phyloP scores from a whole-genome alignment of 192 early-diverging fungal genomes.

The Dispira parvispora region DNA sequence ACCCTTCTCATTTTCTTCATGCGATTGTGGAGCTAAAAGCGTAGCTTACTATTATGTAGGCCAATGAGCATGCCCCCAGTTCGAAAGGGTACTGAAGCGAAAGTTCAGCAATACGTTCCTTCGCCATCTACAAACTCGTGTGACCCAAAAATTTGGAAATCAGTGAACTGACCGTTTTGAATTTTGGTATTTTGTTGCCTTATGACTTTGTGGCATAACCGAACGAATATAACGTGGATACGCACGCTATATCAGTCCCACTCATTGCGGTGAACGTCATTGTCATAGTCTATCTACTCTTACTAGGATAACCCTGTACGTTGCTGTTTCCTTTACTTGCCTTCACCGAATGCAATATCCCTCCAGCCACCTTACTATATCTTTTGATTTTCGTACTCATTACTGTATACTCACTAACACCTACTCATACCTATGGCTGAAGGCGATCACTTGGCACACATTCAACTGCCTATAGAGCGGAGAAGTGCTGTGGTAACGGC shows the following conservation, averaged over 20 bases:
- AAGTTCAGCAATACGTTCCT: no score
- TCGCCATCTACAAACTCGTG: not conserved
- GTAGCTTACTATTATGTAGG: not conserved
- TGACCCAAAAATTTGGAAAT: not conserved
- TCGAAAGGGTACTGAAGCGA: not conserved
- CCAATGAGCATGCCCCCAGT: not conserved
- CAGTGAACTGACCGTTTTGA: not conserved
- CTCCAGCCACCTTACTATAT: no score
- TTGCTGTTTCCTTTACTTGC: no score
- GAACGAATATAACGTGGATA: not conserved
- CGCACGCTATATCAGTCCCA: conserved; percentile 35
- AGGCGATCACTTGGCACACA: no score
- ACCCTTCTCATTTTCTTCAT: no score
- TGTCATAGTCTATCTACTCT: conserved; percentile 64
- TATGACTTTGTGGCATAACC: not conserved
- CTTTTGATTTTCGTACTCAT: no score
- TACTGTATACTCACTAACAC: no score
- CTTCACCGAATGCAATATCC: no score
- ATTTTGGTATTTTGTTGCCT: not conserved
- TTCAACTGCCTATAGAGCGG: no score
- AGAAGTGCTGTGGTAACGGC: no score
- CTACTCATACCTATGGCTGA: no score
- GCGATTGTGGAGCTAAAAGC: not conserved
- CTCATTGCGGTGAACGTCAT: conserved; percentile 63
- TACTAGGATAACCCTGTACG: conserved; percentile 41